Evolutionary conservation across 176 grass and related monocot species (phyloP).

Genomic region (Oryza rufipogon): DNA sequence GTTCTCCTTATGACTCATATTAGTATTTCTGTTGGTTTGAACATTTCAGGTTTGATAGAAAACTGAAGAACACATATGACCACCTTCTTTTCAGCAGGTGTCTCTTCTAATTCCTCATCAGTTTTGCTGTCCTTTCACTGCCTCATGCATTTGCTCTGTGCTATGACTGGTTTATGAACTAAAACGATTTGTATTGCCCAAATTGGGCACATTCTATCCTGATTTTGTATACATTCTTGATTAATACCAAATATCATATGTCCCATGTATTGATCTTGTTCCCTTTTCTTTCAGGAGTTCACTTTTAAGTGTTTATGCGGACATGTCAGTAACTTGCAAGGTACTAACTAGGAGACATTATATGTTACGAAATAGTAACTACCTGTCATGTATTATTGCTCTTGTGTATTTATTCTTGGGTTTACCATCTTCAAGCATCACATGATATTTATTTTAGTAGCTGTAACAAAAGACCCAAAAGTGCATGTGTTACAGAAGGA

Average conservation of each 20-base stretch:
- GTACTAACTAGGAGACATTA: slow-evolving; percentile 48
- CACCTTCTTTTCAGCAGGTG: slow-evolving; percentile 99
- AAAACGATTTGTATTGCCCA: slow-evolving; percentile 19
- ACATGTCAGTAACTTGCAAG: slow-evolving; percentile 98
- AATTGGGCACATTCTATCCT: not conserved
- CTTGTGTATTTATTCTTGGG: slow-evolving; percentile 1
- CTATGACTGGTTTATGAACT: slow-evolving; percentile 18
- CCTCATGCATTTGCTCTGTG: slow-evolving; percentile 32
- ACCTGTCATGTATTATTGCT: not conserved
- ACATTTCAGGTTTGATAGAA: slow-evolving; percentile 88
- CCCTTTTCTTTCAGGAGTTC: slow-evolving; percentile 78
- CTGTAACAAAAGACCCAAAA: not conserved
- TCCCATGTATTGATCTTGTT: slow-evolving; percentile 37
- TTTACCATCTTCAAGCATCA: not conserved
- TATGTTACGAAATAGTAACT: slow-evolving; percentile 29
- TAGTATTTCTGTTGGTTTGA: slow-evolving; percentile 39
- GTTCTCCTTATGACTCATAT: slow-evolving; percentile 28
- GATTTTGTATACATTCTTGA: slow-evolving; percentile 7
- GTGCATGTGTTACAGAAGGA: not conserved
- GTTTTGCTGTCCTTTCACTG: slow-evolving; percentile 23
- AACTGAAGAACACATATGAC: slow-evolving; percentile 93
- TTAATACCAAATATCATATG: slow-evolving; percentile 12
- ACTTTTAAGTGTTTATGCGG: slow-evolving; percentile 96
- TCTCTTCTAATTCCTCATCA: slow-evolving; percentile 16
- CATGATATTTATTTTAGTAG: slow-evolving; percentile 11